Conservation (phyloP, 2,329 filamentous ascomycete genomes). For the Didymellaceae sp. region DNA sequence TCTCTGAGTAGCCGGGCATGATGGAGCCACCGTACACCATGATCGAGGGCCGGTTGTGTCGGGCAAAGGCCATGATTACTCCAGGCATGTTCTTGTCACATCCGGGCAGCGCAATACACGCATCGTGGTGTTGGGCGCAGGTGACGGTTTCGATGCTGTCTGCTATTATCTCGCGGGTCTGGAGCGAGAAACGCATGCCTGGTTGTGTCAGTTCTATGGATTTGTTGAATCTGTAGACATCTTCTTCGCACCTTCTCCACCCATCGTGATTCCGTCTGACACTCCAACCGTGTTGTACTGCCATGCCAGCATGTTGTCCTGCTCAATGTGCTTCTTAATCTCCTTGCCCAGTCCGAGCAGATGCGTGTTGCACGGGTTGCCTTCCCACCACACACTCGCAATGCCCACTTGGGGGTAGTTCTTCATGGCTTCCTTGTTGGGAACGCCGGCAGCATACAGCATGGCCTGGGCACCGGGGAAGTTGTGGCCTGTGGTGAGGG, state of each 20-base stretch:
- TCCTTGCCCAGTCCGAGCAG: constrained; percentile 85
- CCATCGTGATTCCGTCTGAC: constrained; percentile 94
- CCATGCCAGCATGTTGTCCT: constrained; percentile 89
- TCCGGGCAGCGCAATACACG: constrained; percentile 89
- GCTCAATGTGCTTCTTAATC: constrained; percentile 80
- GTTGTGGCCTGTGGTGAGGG: constrained; percentile 83
- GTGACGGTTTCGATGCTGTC: constrained; percentile 95
- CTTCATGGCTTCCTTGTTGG: constrained; percentile 83
- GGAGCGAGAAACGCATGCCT: constrained; percentile 94
- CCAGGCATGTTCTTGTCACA: constrained; percentile 99
- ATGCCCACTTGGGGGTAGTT: constrained; percentile 89
- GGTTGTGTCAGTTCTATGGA: not conserved
- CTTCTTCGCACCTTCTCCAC: constrained; percentile 80
- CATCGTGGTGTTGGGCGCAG: constrained; percentile 89
- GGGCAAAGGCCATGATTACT: constrained; percentile 85
- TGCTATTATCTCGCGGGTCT: constrained; percentile 89
- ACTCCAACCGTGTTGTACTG: constrained; percentile 93
- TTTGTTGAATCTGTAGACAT: not conserved
- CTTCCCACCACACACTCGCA: constrained; percentile 96
- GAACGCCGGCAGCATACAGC: constrained; percentile 92
- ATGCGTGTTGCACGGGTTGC: constrained; percentile 73
- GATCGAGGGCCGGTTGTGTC: constrained; percentile 88
- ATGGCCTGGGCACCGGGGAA: constrained; percentile 95
- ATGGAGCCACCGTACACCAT: constrained; percentile 98
- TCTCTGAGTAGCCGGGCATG: constrained; percentile 79